Base-by-base conservation (phyloP, 1,284 basidiomycete genomes). In the Mycena citricolor region DNA sequence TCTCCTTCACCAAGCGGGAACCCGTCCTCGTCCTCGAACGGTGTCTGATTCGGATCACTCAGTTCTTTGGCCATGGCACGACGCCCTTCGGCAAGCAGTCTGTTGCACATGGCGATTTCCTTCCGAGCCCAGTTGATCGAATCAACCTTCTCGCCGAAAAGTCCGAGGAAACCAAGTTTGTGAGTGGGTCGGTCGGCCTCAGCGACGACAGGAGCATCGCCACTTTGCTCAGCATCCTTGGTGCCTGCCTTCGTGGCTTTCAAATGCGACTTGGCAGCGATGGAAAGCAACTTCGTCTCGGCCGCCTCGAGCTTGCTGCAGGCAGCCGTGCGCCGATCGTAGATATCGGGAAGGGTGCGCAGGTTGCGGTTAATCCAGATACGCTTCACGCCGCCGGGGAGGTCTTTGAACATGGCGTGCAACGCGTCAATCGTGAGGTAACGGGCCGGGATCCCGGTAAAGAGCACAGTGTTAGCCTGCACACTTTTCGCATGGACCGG, bases 321-420 rank as follows among this genome's bases (percentile, higher is more conserved):
- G 3, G 89, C 87, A 19, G 77, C 75, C 32, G 86, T 64, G 12
- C 91, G 86, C 37, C 90, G 81, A 32, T 94, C 81, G 59, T 87
- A 90, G 21, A 92, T 62, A 36, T 90, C 81, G 4, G 93, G 91
- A 8, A 98, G 72, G 3, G 90, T 82, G 61, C 90, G 86, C 44
- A 94, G 71, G 60, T 97, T 80, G 73, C 84, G 77, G 63, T 92
- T 91, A 31, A 98, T 74, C 94, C 95, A 99, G 24, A 99, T 80
- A 47, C 83, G 81, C 55, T 82, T 83, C 4, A 93, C 86, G 14
- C 91, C 91, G 6, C 92, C 92, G 1, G 91, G 90, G 4, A 94
- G 72, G 50, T 81, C 74, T 20, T 76, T 74, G 62, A 85, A 92
- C n/a, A 89, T 64, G 44, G 71, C 70, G 32, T 68, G 73, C 23